Evolutionary conservation across 139 green algal species (phyloP), one percentile per base, ranked within the genome.

Genomic region (Mychonastes homosphaera): DNA sequence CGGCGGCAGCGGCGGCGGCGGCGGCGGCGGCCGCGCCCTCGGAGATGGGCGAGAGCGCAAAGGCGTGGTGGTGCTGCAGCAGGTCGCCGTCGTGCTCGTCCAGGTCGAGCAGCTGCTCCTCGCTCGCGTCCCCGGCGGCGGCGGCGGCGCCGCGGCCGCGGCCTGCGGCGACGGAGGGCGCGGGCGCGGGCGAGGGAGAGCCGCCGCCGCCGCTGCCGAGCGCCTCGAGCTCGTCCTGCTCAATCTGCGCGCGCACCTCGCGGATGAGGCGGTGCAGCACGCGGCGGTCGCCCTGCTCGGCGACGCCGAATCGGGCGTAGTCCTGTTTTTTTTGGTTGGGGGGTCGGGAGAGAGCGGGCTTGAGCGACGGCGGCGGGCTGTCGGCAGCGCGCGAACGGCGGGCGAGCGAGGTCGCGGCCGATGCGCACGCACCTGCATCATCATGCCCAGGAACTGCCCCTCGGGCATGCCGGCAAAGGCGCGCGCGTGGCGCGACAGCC

Each of bases 261-360:
- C 87, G 83, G 19, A 90, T 80, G 4, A 87, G 60, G 0, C 78
- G 62, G 50, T 88, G 92, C 1, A 95, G 71, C 33, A 50, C 50
- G 49, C 90, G 83, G 56, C 90, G 91, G 62, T 92, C 82, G 23
- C 78, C 63, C 49, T 88, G 70, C n/a, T 83, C 74, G 1, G 57
- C 56, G 2, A 94, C 61, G 3, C 86, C 86, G 48, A 76, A 85
- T 15, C 58, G 63, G 1, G 61, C 68, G 48, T 86, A 91, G 49
- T 91, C 83, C 52, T 72, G 67, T 13, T 45, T n/a, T n/a, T n/a
- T n/a, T n/a, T n/a, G 38, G 38, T 53, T 38, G 29, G 36, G 23
- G 41, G 23, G 55, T 56, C 40, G 36, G 12, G n/a, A 28, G n/a
- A n/a, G n/a, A n/a, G n/a, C 56, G 16, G 52, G 39, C 52, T 21